Evolutionary conservation across 2,329 filamentous ascomycete species (phyloP).

Genomic region (Pestalotiopsis sp.): DNA sequence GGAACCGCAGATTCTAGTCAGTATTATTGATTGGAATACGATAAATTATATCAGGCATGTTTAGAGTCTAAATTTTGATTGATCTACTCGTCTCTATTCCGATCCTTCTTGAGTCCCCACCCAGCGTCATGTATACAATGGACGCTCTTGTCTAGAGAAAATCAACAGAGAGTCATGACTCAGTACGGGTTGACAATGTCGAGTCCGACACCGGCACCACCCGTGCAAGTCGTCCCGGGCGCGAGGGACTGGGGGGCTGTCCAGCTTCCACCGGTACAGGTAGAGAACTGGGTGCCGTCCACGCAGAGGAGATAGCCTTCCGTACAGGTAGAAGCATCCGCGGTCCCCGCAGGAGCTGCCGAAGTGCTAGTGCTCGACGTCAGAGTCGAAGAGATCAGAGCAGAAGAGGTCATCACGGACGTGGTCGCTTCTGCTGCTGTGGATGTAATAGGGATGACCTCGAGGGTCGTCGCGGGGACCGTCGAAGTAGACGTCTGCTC

Average conservation of each 20-base stretch:
- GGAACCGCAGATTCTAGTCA: neutral
- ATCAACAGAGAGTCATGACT: neutral
- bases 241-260: slow-evolving; percentile 1
- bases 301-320: slow-evolving; percentile 8
- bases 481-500: neutral
- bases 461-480: neutral
- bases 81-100: neutral
- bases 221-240: neutral
- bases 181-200: slow-evolving; percentile 6
- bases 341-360: neutral
- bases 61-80: neutral
- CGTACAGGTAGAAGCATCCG: neutral
- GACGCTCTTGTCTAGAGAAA: neutral
- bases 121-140: neutral
- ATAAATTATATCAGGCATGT: neutral
- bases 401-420: neutral
- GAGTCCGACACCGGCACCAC: slow-evolving; percentile 2
- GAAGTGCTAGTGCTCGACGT: neutral
- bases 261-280: slow-evolving; percentile 8
- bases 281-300: slow-evolving; percentile 6
- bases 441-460: neutral
- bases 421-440: neutral
- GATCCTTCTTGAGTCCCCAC: neutral
- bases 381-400: neutral
- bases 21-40: neutral